A percentile compares a stretch with the other conserved stretches of the same genome.
Conservation (phyloP, 2,329 filamentous ascomycete genomes). For the Cercospora berteroae region DNA sequence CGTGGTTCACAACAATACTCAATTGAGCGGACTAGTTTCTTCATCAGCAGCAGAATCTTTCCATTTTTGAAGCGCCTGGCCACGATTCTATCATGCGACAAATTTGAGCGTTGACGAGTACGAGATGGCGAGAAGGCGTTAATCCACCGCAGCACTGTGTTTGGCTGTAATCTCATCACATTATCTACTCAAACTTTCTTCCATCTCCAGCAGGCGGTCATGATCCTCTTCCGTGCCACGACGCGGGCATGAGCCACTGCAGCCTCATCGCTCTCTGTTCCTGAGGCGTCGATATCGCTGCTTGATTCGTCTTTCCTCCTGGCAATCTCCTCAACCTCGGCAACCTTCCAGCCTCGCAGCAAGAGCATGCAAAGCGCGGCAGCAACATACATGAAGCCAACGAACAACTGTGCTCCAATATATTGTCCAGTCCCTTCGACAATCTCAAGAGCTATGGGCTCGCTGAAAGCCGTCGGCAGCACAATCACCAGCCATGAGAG, state of each 20-base stretch:
- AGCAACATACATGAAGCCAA: conserved; percentile 61
- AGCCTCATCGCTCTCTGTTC: conserved; percentile 24
- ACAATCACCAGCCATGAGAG: conserved; percentile 71
- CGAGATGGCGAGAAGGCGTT: background rate
- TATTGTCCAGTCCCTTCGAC: conserved; percentile 52
- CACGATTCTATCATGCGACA: background rate
- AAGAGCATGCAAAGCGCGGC: conserved; percentile 55
- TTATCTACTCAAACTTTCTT: conserved; percentile 31
- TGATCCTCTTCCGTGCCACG: conserved; percentile 31
- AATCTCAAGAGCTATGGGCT: conserved; percentile 57
- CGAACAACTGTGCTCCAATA: conserved; percentile 59
- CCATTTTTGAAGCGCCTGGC: background rate
- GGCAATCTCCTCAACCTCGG: conserved; percentile 48
- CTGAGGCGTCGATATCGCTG: conserved; percentile 30
- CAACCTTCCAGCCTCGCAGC: conserved; percentile 62
- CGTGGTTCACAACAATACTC: conserved; percentile 12
- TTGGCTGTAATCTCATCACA: background rate
- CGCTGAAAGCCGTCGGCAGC: conserved; percentile 65
- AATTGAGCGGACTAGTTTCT: conserved; percentile 2
- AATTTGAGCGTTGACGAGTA: background rate
- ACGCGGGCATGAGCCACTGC: conserved; percentile 25
- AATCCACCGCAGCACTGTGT: background rate
- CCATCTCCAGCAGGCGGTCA: conserved; percentile 34
- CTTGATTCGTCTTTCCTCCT: conserved; percentile 33
- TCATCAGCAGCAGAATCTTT: background rate